Evolutionary conservation across 371 early-diverging fungal species (phyloP), one percentile per base, ranked within the genome.

Genomic region (Haplosporangium sp.): DNA sequence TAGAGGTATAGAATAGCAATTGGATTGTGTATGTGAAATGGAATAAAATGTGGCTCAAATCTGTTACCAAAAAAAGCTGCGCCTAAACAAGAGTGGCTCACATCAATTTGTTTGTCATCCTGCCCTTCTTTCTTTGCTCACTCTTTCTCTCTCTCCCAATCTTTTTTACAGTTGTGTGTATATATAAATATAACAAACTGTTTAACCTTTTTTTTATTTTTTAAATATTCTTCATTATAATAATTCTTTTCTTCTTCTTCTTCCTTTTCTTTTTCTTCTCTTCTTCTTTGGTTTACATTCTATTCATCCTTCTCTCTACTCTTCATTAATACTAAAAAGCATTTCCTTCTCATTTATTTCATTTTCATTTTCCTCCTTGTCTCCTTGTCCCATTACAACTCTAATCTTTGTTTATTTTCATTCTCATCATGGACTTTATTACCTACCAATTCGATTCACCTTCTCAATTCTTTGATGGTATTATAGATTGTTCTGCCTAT

Each of bases 381-480:
- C 55, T 1, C 11, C 20, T 48, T 15, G 17, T 15, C 1, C 52
- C 11, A 39, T 45, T 37, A 60, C 15, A 7, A 55, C 42, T 47
- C 27, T 42, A 17, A 50, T 15, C 17, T 27, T 27, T 27, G 27
- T 27, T 1, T 27, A 27, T 27, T 27, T 27, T 27, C 27, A 27
- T 27, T 27, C 27, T 39, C 69, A 39, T 47, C 20, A 82, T 82
- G 82, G 82, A 61, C 61, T 82, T 82, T 72, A 48, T 82, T 67
- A 82, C 82, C 37, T 82, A 82, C 44, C 72, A 75, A 37, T 82
- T 82, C 53, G 82, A 82, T 20, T 82, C 82, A 0, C 55, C 82
- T 4, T 40, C 72, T 11, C 82, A 82, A 64, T 90, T 88, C 74
- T 85, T 86, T 83, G 85, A 86, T 40, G 90, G 90, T 88, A 86